Conservation (phyloP, 1,139 yeast species). For the Wickerhamomyces sp. region DNA sequence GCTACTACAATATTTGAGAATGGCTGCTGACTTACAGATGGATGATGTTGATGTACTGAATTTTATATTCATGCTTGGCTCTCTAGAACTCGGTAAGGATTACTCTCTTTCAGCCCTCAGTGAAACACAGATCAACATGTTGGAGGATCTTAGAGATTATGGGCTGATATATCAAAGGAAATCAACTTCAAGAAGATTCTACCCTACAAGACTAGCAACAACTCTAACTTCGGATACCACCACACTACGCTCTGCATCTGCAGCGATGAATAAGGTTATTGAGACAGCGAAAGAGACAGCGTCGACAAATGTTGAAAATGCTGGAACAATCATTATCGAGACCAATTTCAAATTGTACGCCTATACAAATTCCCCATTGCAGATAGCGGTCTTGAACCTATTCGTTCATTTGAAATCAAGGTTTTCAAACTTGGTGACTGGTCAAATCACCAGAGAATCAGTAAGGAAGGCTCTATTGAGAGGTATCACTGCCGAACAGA, state of each 20-base stretch:
- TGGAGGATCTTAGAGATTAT: slow-evolving; percentile 85
- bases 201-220: slow-evolving; percentile 89
- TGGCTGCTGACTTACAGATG: slow-evolving; percentile 82
- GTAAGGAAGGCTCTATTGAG: slow-evolving; percentile 76
- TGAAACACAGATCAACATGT: slow-evolving; percentile 79
- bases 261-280: slow-evolving; percentile 61
- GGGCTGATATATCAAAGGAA: slow-evolving; percentile 83
- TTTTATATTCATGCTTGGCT: slow-evolving; percentile 89
- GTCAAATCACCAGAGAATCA: slow-evolving; percentile 89
- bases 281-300: slow-evolving; percentile 32
- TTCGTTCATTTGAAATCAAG: slow-evolving; percentile 83
- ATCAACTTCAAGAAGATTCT: slow-evolving; percentile 59
- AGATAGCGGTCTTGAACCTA: slow-evolving; percentile 84
- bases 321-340: slow-evolving; percentile 80
- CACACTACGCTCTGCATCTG: slow-evolving; percentile 62
- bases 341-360: slow-evolving; percentile 93
- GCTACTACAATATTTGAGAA: slow-evolving; percentile 76
- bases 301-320: slow-evolving; percentile 23
- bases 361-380: slow-evolving; percentile 91
- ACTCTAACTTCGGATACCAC: slow-evolving; percentile 83
- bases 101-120: slow-evolving; percentile 69
- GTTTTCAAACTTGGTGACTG: slow-evolving; percentile 89
- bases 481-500: slow-evolving; percentile 95
- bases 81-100: slow-evolving; percentile 84
- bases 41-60: slow-evolving; percentile 95